phyloP scores from a whole-genome alignment of 768 basidiomycete species.

The Hortiboletus flavorubellus region DNA sequence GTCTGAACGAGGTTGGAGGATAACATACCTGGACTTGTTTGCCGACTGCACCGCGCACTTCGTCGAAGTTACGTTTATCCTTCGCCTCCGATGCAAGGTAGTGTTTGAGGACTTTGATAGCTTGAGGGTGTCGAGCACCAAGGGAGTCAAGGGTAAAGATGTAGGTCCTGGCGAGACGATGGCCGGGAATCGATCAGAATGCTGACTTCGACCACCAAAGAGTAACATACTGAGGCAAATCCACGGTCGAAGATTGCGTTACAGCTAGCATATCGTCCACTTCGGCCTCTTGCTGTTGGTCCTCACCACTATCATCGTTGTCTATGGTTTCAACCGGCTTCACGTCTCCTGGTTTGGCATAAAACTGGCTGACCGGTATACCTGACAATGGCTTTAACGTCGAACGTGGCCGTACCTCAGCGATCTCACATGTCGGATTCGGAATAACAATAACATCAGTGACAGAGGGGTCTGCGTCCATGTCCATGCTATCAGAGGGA shows the following conservation, averaged over 20 bases:
- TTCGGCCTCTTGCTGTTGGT: slow-evolving; percentile 31
- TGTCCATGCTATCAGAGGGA: slow-evolving; percentile 26
- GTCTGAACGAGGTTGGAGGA: neutral
- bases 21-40: slow-evolving; percentile 50
- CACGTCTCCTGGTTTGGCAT: slow-evolving; percentile 8
- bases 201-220: neutral
- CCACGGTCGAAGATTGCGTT: slow-evolving; percentile 12
- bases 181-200: neutral
- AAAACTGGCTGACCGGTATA: slow-evolving; percentile 24
- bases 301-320: slow-evolving; percentile 27
- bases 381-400: slow-evolving; percentile 8
- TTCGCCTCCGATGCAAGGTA: slow-evolving; percentile 79
- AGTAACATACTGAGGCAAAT: slow-evolving; percentile 22
- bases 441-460: neutral
- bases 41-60: slow-evolving; percentile 39
- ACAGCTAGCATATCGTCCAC: slow-evolving; percentile 30
- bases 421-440: neutral
- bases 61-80: slow-evolving; percentile 55
- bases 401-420: neutral
- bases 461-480: slow-evolving; percentile 13
- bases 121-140: slow-evolving; percentile 65
- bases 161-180: slow-evolving; percentile 49
- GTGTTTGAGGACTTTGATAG: slow-evolving; percentile 50
- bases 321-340: slow-evolving; percentile 11
- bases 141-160: slow-evolving; percentile 93